Conservation (phyloP, 768 basidiomycete genomes). For the Lactarius evosmus region DNA sequence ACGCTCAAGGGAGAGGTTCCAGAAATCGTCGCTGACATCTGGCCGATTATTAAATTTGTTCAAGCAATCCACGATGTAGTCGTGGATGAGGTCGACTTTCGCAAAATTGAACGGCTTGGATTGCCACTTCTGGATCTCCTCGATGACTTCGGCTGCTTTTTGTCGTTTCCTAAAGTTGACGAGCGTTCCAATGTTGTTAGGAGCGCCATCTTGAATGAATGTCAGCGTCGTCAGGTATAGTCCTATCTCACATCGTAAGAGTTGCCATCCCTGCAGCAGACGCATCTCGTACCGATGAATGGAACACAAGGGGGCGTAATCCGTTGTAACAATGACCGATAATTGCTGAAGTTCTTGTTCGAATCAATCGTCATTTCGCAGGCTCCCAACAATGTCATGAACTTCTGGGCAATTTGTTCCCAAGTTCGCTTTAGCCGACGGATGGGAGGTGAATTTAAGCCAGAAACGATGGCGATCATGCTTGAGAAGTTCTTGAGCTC, state of each 20-base stretch:
- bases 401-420: constrained; percentile 79
- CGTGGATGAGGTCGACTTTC: constrained; percentile 59
- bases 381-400: constrained; percentile 66
- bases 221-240: constrained; percentile 94
- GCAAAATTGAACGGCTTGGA: constrained; percentile 84
- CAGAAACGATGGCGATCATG: constrained; percentile 96
- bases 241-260: constrained; percentile 47
- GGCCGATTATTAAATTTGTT: constrained; percentile 64
- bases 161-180: constrained; percentile 97
- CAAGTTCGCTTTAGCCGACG: constrained; percentile 90
- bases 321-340: constrained; percentile 75
- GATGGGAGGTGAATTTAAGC: constrained; percentile 90
- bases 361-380: constrained; percentile 91
- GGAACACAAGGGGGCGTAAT: constrained; percentile 94
- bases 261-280: constrained; percentile 1
- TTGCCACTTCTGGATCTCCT: constrained; percentile 96
- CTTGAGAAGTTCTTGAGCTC: constrained; percentile 89
- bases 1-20: constrained; percentile 79
- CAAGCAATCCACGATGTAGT: constrained; percentile 77
- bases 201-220: constrained; percentile 97
- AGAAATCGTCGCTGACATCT: constrained; percentile 74
- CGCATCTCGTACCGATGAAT: constrained; percentile 71
- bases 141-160: constrained; percentile 93
- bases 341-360: constrained; percentile 92
- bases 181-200: constrained; percentile 75